Percentiles rank a stretch among this genome's conserved stretches.
Conservation (phyloP, 2,329 filamentous ascomycete species). For the Fusarium sp. region DNA sequence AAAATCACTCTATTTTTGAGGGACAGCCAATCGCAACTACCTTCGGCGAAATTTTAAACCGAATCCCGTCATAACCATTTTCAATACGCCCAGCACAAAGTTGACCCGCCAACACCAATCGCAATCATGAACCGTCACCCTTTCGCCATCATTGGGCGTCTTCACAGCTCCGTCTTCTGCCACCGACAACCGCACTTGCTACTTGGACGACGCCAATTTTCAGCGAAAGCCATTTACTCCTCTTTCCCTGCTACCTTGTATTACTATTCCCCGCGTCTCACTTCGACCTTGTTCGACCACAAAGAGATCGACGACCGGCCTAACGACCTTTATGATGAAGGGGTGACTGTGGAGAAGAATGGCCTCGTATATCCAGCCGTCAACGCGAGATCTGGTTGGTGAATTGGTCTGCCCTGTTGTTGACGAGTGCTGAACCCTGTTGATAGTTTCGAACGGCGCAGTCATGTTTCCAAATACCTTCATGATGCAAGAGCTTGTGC, state of each 20-base stretch:
- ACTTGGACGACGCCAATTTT: conserved; percentile 4
- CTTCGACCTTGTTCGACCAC: conserved; percentile 17
- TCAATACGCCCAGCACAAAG: not conserved
- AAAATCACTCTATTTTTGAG: not conserved
- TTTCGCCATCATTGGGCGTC: not conserved
- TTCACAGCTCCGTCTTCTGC: not conserved
- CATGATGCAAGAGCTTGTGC: conserved; percentile 27
- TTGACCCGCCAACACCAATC: not conserved
- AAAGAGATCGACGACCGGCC: not conserved
- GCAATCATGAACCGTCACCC: not conserved
- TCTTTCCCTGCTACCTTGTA: conserved; percentile 22
- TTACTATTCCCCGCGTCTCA: conserved; percentile 19
- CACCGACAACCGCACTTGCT: not conserved
- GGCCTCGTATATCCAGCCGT: conserved; percentile 27
- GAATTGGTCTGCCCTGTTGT: too few relatives aligned
- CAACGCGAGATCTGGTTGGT: not conserved
- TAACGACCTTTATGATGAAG: conserved; percentile 11
- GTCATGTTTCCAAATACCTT: conserved; percentile 37
- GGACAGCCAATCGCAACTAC: not conserved
- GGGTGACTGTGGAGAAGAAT: conserved; percentile 3
- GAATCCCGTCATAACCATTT: not conserved
- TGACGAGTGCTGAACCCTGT: not conserved
- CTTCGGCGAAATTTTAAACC: not conserved
- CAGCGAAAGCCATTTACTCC: conserved; percentile 30
- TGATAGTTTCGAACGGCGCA: conserved; percentile 28